A percentile compares a stretch with the other conserved stretches of the same genome.
These are phyloP conservation scores for Amanita rubescens DNA, from an alignment of 768 basidiomycete species.

Conservation along the genomic window DNA sequence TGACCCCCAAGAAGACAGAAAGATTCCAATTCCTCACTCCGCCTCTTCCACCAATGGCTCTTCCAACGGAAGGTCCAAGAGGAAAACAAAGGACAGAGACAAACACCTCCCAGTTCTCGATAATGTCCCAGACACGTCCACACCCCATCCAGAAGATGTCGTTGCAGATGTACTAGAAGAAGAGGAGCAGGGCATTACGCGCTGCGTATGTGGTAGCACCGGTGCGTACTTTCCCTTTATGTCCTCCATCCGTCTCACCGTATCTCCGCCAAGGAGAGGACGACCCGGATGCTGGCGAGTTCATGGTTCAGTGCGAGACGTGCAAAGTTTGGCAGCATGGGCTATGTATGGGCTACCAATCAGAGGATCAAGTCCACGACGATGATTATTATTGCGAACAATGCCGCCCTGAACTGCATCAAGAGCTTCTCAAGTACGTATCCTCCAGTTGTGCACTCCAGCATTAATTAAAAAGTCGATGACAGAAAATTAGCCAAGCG, in stretches of 20 bases:
- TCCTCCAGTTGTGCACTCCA: slow-evolving; percentile 4
- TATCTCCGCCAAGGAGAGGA: slow-evolving; percentile 43
- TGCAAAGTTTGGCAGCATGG: slow-evolving; percentile 99
- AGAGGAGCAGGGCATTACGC: slow-evolving; percentile 62
- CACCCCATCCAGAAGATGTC: slow-evolving; percentile 26
- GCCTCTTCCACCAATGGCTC: slow-evolving; percentile 17
- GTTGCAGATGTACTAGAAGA: slow-evolving; percentile 41
- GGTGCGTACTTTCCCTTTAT: slow-evolving; percentile 42
- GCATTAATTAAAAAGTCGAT: slow-evolving; percentile 7
- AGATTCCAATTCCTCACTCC: slow-evolving; percentile 30
- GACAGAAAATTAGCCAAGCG: slow-evolving; percentile 56
- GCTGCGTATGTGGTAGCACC: slow-evolving; percentile 80
- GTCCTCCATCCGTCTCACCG: slow-evolving; percentile 16
- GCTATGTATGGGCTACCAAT: slow-evolving; percentile 88
- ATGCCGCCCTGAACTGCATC: slow-evolving; percentile 83
- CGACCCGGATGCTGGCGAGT: slow-evolving; percentile 80
- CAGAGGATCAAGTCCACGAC: slow-evolving; percentile 62
- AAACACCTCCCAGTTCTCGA: slow-evolving; percentile 21
- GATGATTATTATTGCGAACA: slow-evolving; percentile 91
- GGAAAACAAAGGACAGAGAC: slow-evolving; percentile 58
- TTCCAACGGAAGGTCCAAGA: slow-evolving; percentile 38
- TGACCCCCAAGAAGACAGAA: slow-evolving; percentile 50
- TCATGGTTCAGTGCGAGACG: slow-evolving; percentile 96
- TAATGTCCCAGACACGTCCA: slow-evolving; percentile 17
- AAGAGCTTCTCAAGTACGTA: slow-evolving; percentile 73